phyloP scores from a whole-genome alignment of 495 filamentous ascomycete genomes.

The Annulohypoxylon nitens region DNA sequence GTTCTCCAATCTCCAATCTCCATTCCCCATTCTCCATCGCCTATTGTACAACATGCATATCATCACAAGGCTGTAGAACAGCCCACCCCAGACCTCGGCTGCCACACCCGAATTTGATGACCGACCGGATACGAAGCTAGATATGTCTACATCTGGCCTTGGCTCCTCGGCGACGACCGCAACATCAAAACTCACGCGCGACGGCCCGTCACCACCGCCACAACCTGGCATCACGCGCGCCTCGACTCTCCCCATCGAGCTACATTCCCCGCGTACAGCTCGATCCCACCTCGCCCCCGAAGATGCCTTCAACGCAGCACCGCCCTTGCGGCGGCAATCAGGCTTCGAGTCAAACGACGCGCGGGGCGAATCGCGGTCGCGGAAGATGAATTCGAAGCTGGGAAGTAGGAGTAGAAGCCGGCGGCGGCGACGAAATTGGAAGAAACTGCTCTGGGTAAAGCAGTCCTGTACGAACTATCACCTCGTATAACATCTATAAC shows the following conservation, averaged over 20 bases:
- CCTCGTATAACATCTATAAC: neutral
- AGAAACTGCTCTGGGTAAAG: conserved; percentile 97
- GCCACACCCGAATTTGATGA: neutral
- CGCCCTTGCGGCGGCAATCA: conserved; percentile 68
- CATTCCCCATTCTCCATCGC: neutral
- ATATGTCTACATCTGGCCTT: conserved; percentile 27
- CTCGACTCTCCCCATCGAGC: conserved; percentile 56
- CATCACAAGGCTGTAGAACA: conserved; percentile 28
- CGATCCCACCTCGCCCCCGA: conserved; percentile 79
- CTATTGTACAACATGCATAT: conserved; percentile 15
- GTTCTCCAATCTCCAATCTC: neutral
- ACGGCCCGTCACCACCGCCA: conserved; percentile 33
- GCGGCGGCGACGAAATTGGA: conserved; percentile 79
- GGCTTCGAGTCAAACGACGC: conserved; percentile 56
- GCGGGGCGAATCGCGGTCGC: conserved; percentile 62
- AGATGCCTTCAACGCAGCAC: conserved; percentile 78
- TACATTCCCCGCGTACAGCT: conserved; percentile 56
- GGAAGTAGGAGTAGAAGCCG: conserved; percentile 67
- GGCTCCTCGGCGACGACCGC: conserved; percentile 17
- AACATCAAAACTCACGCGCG: conserved; percentile 8
- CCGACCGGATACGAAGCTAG: neutral
- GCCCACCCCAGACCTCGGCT: conserved; percentile 17
- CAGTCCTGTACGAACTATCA: conserved; percentile 78
- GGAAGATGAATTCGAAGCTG: conserved; percentile 52
- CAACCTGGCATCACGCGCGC: conserved; percentile 53